These are phyloP conservation scores for Pneumocystis oryctolagi DNA, from an alignment of 1,139 yeast species.

Conservation along the genomic window DNA sequence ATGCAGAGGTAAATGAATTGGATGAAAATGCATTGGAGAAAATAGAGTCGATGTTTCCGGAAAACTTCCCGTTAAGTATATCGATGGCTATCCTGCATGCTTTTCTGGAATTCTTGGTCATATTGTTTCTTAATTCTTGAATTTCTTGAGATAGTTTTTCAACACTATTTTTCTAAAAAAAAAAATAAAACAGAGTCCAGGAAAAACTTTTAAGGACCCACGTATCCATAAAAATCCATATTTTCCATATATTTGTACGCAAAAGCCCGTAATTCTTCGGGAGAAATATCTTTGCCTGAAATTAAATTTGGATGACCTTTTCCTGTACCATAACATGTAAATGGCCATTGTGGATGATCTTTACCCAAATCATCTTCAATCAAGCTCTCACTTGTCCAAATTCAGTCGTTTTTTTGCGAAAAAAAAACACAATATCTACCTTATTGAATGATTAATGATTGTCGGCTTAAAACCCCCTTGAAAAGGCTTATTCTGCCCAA, in stretches of 20 bases:
- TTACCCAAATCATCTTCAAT: constrained; percentile 3
- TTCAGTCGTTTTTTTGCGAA: background rate
- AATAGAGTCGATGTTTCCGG: background rate
- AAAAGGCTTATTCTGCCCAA: background rate
- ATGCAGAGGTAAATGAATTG: background rate
- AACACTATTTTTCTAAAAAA: background rate
- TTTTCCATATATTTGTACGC: constrained; percentile 2
- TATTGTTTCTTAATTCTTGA: background rate
- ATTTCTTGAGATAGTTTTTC: background rate
- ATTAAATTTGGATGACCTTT: constrained; percentile 5
- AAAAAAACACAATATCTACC: background rate
- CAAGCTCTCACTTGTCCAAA: background rate
- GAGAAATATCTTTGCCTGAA: constrained; percentile 7
- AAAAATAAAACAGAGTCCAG: background rate
- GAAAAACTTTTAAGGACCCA: background rate
- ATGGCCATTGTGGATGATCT: constrained; percentile 8
- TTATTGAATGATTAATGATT: background rate
- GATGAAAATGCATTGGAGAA: background rate
- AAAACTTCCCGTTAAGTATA: background rate
- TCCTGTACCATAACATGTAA: constrained; percentile 7
- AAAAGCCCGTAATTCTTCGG: constrained; percentile 6
- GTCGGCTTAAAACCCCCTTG: background rate
- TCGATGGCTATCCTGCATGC: background rate
- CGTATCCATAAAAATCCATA: background rate
- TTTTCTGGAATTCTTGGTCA: background rate